Conservation (phyloP, 2,329 filamentous ascomycete genomes). For the Calonectria leucothoes region DNA sequence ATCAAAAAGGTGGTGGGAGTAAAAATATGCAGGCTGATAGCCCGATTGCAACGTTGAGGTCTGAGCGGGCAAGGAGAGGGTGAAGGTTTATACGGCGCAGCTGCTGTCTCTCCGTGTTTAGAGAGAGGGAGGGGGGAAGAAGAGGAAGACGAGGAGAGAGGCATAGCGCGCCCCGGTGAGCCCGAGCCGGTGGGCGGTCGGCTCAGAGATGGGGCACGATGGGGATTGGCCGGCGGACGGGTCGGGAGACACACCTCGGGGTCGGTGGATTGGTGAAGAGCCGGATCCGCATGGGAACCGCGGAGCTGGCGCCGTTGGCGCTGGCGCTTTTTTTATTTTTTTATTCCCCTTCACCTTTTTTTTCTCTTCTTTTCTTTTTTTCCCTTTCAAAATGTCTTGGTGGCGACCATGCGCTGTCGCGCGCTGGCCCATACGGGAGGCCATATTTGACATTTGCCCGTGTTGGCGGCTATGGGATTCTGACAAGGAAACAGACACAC, state of each 20-base stretch:
- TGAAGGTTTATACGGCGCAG: constrained; percentile 3
- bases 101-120: neutral
- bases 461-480: neutral
- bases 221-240: neutral
- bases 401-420: neutral
- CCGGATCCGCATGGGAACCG: constrained; percentile 26
- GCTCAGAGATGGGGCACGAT: neutral
- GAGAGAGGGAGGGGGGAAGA: neutral
- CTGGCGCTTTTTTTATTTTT: neutral
- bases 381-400: neutral
- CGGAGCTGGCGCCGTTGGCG: neutral
- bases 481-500: too few species aligned
- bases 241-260: neutral
- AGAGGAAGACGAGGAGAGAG: too few species aligned
- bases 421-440: neutral
- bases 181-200: neutral
- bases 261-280: neutral
- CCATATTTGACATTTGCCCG: constrained; percentile 2
- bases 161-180: neutral
- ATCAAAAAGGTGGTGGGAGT: neutral
- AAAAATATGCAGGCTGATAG: neutral
- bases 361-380: too few species aligned
- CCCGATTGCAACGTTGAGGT: neutral
- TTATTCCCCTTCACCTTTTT: neutral
- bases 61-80: constrained; percentile 6